These are phyloP conservation scores for Peterozyma xylosa DNA, from an alignment of 805 yeast species.

Conservation along the genomic window DNA sequence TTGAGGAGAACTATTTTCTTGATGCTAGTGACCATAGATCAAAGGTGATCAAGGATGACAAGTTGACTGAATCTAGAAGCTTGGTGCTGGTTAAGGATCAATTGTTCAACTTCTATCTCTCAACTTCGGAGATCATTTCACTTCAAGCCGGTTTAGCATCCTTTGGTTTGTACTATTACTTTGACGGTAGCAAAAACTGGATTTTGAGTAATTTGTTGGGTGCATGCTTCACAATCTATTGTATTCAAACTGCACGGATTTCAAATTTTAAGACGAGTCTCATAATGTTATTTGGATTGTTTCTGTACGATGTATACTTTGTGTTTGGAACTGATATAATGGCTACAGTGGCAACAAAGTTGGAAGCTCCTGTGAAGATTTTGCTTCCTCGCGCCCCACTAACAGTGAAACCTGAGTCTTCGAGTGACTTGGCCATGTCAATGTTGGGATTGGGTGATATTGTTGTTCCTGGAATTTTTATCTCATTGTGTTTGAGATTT, in stretches of 20 bases:
- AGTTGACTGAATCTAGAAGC: conserved; percentile 13
- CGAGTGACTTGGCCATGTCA: conserved; percentile 17
- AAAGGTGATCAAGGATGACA: conserved; percentile 19
- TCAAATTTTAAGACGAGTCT: conserved; percentile 38
- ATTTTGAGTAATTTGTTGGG: conserved; percentile 35
- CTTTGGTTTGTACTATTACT: conserved; percentile 12
- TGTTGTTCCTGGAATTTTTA: conserved; percentile 49
- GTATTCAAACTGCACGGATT: conserved; percentile 29
- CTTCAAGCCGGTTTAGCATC: conserved; percentile 12
- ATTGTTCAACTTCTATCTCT: conserved; percentile 24
- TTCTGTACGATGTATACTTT: conserved; percentile 58
- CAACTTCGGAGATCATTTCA: conserved; percentile 21
- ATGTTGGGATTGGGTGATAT: conserved; percentile 64
- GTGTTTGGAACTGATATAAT: conserved; percentile 58
- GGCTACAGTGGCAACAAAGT: conserved; percentile 50
- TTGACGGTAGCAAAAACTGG: conserved; percentile 33
- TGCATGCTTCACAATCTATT: conserved; percentile 32
- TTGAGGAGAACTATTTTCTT: conserved; percentile 22
- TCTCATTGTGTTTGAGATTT: conserved; percentile 45
- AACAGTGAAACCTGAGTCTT: not conserved
- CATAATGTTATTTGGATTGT: conserved; percentile 38
- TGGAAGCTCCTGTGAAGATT: conserved; percentile 49
- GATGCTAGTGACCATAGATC: conserved; percentile 23
- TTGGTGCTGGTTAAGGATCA: conserved; percentile 22
- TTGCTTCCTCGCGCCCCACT: conserved; percentile 29